These are phyloP conservation scores for Ogataea pini DNA, from an alignment of 805 yeast species.

Conservation along the genomic window DNA sequence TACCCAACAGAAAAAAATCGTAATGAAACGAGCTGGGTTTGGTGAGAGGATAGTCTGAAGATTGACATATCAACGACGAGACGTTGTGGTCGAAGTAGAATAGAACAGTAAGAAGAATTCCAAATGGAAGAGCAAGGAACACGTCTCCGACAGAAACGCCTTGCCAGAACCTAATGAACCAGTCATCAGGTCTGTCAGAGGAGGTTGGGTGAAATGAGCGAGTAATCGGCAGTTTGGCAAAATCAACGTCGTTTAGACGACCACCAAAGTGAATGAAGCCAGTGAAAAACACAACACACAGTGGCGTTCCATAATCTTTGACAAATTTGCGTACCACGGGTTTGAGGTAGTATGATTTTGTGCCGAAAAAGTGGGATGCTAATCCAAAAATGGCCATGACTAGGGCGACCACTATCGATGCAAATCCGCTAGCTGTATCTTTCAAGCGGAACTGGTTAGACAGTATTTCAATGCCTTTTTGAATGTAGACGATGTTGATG, in stretches of 20 bases:
- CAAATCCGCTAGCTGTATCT: conserved; percentile 45
- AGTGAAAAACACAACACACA: conserved; percentile 83
- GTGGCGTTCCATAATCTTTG: conserved; percentile 84
- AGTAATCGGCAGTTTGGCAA: conserved; percentile 68
- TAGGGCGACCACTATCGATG: conserved; percentile 72
- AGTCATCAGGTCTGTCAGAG: conserved; percentile 52
- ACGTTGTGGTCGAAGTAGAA: conserved; percentile 97
- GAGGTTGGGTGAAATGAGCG: conserved; percentile 75
- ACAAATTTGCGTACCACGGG: conserved; percentile 65
- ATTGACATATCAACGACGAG: conserved; percentile 90
- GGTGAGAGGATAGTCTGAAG: conserved; percentile 71
- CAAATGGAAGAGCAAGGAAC: conserved; percentile 92
- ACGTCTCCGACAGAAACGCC: conserved; percentile 69
- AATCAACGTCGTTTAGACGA: conserved; percentile 51
- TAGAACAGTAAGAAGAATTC: conserved; percentile 74
- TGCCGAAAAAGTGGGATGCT: conserved; percentile 57
- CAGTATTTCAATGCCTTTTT: conserved; percentile 86
- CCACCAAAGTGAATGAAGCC: conserved; percentile 95
- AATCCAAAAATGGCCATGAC: conserved; percentile 78
- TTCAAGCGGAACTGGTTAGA: conserved; percentile 60
- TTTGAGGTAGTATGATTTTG: conserved; percentile 59
- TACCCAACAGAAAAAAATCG: conserved; percentile 82
- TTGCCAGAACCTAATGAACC: conserved; percentile 79
- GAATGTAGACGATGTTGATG: conserved; percentile 82
- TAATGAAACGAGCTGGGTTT: conserved; percentile 93